Base-by-base conservation (phyloP, 768 basidiomycete genomes). In the Russula emetica region DNA sequence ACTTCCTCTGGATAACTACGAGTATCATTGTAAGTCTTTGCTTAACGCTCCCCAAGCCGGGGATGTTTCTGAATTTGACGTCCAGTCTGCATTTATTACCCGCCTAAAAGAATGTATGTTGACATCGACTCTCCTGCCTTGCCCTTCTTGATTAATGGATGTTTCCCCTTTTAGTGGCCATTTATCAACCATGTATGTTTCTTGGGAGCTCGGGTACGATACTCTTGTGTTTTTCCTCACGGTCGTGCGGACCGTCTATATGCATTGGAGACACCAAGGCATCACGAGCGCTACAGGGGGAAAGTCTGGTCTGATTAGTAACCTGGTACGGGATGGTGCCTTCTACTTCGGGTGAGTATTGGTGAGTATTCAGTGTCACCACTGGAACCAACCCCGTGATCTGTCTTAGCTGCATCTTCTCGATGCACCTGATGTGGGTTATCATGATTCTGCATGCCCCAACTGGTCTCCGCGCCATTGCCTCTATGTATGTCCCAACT, bases 361-460 rank as follows among this genome's bases (percentile, higher is more conserved):
- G 22, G 67, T 62, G 45, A 26, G 61, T 44, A 28, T 24, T 55
- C 18, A 10, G 38, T 49, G 24, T 13, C 11, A 11, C 45, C 7
- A 16, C 36, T 47, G 20, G n/a, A 22, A 11, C 28, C 7, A 28
- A 45, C 16, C 2, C 7, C 42, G 5, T 55, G 49, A 55, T 52
- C 5, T 47, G 51, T 36, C 14, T 40, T 38, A 68, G 67, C 13
- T 61, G 44, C 40, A 68, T 68, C 26, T 66, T 68, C 57, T 66
- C 67, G 30, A 55, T 68, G 60, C 59, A 68, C 32, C 44, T 68
- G 18, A 62, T 50, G 45, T 68, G 67, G 67, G 67, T 66, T 34
- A 14, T 68, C 36, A 68, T 68, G 67, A 66, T 68, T 52, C 16
- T 68, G 32, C 53, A 68, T 36, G 67, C 67, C 3, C 67, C 67